Base-by-base conservation (phyloP, 169 alveolate genomes). In the Plasmodium chabaudi region DNA sequence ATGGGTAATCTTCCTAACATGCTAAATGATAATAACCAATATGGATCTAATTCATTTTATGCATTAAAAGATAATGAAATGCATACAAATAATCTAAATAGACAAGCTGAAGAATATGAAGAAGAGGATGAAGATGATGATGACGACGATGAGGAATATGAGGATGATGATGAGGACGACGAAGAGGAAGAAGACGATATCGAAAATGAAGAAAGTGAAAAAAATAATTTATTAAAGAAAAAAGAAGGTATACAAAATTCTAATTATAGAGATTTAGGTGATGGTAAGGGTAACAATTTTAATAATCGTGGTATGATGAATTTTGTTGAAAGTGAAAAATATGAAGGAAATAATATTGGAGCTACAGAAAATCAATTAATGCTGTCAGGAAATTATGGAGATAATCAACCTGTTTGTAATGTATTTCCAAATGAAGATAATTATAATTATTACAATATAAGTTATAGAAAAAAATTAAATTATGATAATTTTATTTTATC, bases 401-500 rank as follows among this genome's bases (percentile, higher is more conserved):
- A 34, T 2, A 3, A 34, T 34, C 7, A 34, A 34, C 42, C 42
- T 0, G 68, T 72, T 55, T 59, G 87, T 67, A 65, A 27, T 55
- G 84, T 75, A 19, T 74, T 64, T 56, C 55, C 64, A 56, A 74
- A 65, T 87, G 74, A 73, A 70, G 87, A 70, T 15, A 67, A 73
- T 70, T 67, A 57, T 59, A 87, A 87, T 42, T 87, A 70, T 74
- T 73, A 74, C 27, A 69, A 68, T 68, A 61, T 82, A 9, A 67
- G 39, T 34, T 82, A 67, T 82, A 59, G 84, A 68, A 82, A 82
- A 17, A 82, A 69, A 39, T 61, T 82, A 69, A 82, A 13, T 56
- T 82, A 82, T 59, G 99, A 98, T 68, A 96, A 98, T 79, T 96
- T 99, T 17, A 89, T 97, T 25, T 97, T 99, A 98, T 95, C 97